A percentile compares a stretch with the other conserved stretches of the same genome.
phyloP scores from a whole-genome alignment of 345 rosid genomes.

The Camelina hispida region DNA sequence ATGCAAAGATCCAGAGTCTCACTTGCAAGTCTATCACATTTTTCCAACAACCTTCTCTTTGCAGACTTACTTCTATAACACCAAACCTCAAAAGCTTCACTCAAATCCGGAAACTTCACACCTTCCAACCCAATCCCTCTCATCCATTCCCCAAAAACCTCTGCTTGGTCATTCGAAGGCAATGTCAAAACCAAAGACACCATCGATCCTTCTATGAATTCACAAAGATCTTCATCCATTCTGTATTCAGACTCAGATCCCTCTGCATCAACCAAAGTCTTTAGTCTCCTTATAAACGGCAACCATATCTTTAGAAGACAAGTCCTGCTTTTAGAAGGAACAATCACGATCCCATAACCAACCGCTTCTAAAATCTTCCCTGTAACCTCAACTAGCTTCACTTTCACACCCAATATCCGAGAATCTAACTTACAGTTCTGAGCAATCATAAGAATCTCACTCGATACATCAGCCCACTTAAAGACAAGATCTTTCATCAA shows the following conservation, averaged over 20 bases:
- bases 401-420: slow-evolving; percentile 69
- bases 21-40: slow-evolving; percentile 48
- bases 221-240: slow-evolving; percentile 86
- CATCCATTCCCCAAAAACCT: slow-evolving; percentile 91
- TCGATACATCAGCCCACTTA: slow-evolving; percentile 68
- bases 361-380: slow-evolving; percentile 90
- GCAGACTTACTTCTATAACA: slow-evolving; percentile 95
- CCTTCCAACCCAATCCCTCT: slow-evolving; percentile 49
- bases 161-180: slow-evolving; percentile 88
- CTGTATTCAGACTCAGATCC: slow-evolving; percentile 54
- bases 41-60: slow-evolving; percentile 79
- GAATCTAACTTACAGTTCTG: slow-evolving; percentile 65
- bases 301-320: slow-evolving; percentile 76
- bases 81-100: slow-evolving; percentile 97
- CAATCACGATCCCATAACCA: slow-evolving; percentile 85
- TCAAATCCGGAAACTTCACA: slow-evolving; percentile 79
- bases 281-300: slow-evolving; percentile 80
- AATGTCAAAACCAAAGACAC: slow-evolving; percentile 74
- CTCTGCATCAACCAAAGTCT: slow-evolving; percentile 67
- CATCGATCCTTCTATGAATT: slow-evolving; percentile 78
- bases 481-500: slow-evolving; percentile 82
- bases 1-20: slow-evolving; percentile 14
- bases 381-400: slow-evolving; percentile 74
- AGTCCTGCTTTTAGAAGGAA: slow-evolving; percentile 59
- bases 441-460: slow-evolving; percentile 51